Base-by-base conservation (phyloP, 192 early-diverging fungal genomes). In the Coemansia brasiliensis region DNA sequence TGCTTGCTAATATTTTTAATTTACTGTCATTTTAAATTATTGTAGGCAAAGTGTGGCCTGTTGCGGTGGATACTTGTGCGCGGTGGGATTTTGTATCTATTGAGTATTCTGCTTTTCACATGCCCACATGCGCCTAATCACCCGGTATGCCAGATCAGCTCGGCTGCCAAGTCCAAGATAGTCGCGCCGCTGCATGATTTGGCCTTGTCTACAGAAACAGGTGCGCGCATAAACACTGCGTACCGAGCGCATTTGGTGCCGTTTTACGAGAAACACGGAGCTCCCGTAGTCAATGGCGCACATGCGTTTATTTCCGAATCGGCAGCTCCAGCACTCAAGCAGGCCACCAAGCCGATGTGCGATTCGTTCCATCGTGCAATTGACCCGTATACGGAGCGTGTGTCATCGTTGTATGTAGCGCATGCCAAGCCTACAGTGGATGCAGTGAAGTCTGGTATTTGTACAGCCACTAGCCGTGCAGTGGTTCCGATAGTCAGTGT, bases 201-300 rank as follows among this genome's bases (percentile, higher is more conserved):
- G 12, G 49, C 62, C 3, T 27, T 72, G 21, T 37, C 54, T 11
- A 79, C 76, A 21, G 70, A 72, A 40, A 68, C 71, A 7, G 76
- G 76, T 21, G 58, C 76, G 9, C 69, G 76, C 21, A 48, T 73
- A 53, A 57, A 56, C 40, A 39, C 65, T 3, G 76, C 76, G 4
- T 79, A 73, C 53, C 61, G 65, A 18, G 76, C 70, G n/a, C 76
- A 79, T 21, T 56, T 79, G 16, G 76, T 51, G n/a, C 76, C 70
- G 18, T 69, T 79, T 45, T 79, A 79, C 55, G 49, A 65, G 52
- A 66, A 59, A 46, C 76, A 79, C 32, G 76, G 56, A 2, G 57
- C 40, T 8, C 70, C 70, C 0, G 29, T 62, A 21, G 66, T 69
- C 6, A 50, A 26, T 38, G 46, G 52, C 3, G 64, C 58, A 0